Percentiles rank a stretch among this genome's conserved stretches.
Conservation (phyloP, 148 eudicot genomes). For the Cornus suecica region DNA sequence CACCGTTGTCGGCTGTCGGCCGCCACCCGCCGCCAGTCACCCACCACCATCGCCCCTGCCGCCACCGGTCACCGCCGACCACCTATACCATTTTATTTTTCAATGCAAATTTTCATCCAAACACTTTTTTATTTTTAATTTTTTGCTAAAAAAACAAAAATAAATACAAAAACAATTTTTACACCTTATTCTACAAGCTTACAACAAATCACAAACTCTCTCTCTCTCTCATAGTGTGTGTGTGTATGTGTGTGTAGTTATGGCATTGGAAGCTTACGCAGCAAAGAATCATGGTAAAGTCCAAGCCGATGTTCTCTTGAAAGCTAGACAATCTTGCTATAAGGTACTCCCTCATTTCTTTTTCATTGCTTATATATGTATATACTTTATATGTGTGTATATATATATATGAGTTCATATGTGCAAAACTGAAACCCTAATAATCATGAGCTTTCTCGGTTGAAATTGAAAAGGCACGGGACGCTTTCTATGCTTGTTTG, state of each 20-base stretch:
- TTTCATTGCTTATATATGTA: not conserved
- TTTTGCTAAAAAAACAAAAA: too few species aligned
- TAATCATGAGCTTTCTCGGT: not conserved
- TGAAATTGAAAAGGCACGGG: slow-evolving; percentile 48
- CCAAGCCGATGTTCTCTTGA: slow-evolving; percentile 57
- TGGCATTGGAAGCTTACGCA: slow-evolving; percentile 43
- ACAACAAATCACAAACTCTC: too few species aligned
- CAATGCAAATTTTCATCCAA: too few species aligned
- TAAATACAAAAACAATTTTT: too few species aligned
- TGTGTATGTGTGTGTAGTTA: slow-evolving; percentile 1
- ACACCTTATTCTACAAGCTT: not conserved
- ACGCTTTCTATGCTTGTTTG: slow-evolving; percentile 73
- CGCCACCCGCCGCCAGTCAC: too few species aligned
- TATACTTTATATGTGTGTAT: not conserved
- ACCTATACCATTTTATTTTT: too few species aligned
- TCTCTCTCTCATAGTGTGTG: slow-evolving; percentile 8
- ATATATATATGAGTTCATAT: not conserved
- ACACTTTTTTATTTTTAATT: too few species aligned
- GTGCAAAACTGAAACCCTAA: slow-evolving; percentile 1
- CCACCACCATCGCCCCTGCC: too few species aligned
- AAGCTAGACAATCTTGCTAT: slow-evolving; percentile 60
- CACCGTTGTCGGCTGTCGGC: too few species aligned
- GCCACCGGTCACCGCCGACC: too few species aligned
- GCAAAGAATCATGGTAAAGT: slow-evolving; percentile 30
- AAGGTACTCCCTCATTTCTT: slow-evolving; percentile 31